Evolutionary conservation across 192 early-diverging fungal species (phyloP).

Genomic region (Thoreauomyces humboldtii): DNA sequence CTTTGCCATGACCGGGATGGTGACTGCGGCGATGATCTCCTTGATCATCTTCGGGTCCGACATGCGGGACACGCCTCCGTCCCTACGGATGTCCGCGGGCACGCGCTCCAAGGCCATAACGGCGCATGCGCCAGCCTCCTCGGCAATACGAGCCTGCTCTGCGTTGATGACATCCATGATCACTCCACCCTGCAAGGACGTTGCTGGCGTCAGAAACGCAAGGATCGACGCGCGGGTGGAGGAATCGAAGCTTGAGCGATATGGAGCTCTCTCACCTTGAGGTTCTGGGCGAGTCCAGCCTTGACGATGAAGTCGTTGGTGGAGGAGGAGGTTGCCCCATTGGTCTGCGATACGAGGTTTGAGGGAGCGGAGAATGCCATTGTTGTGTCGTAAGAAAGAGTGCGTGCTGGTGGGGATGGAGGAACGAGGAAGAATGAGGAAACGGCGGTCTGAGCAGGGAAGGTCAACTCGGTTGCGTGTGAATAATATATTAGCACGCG

Average conservation of each 20-base stretch:
- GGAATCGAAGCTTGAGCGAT: too few relatives aligned
- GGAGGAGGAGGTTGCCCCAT: constrained; percentile 24
- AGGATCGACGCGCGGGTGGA: too few relatives aligned
- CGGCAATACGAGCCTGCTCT: constrained; percentile 96
- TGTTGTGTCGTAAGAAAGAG: too few relatives aligned
- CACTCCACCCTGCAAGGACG: constrained; percentile 88
- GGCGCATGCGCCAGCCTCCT: constrained; percentile 93
- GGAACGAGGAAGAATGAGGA: too few relatives aligned
- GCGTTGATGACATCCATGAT: constrained; percentile 99
- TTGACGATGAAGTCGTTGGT: constrained; percentile 74
- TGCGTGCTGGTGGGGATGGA: too few relatives aligned
- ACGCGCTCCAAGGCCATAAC: constrained; percentile 98
- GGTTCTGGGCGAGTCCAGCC: constrained; percentile 94
- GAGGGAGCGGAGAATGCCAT: constrained; percentile 58
- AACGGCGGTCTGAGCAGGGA: too few relatives aligned
- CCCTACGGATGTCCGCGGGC: constrained; percentile 96
- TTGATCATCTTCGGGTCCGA: constrained; percentile 97
- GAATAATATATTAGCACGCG: too few relatives aligned
- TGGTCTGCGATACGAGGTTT: constrained; percentile 51
- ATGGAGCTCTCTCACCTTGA: too few relatives aligned
- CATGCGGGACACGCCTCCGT: constrained; percentile 97
- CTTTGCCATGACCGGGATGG: constrained; percentile 99
- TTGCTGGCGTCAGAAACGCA: too few relatives aligned
- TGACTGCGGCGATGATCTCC: constrained; percentile 91
- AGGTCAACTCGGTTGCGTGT: too few relatives aligned